These are phyloP conservation scores for Geranium incanum DNA, from an alignment of 441 rosid species.

Conservation along the genomic window DNA sequence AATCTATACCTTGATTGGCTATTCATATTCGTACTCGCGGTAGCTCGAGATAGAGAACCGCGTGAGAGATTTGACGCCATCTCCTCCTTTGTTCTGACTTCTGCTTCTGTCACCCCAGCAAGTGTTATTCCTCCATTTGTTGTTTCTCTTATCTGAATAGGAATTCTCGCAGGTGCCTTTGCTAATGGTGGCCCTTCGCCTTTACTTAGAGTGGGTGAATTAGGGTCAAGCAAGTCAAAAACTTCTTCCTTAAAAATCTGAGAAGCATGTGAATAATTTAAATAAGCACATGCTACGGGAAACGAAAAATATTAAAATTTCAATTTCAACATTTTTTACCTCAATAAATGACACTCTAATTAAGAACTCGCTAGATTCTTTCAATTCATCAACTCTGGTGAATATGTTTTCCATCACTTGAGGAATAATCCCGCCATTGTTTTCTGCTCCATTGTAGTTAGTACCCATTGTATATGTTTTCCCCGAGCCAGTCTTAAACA, in stretches of 20 bases:
- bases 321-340: constrained; percentile 32
- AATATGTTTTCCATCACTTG: constrained; percentile 83
- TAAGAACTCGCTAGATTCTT: constrained; percentile 51
- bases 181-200: constrained; percentile 35
- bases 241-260: constrained; percentile 98
- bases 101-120: constrained; percentile 93
- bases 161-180: constrained; percentile 59
- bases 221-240: constrained; percentile 73
- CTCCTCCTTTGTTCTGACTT: constrained; percentile 78
- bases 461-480: constrained; percentile 98
- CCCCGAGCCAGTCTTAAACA: constrained; percentile 76
- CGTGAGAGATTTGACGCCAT: constrained; percentile 67
- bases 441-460: constrained; percentile 60
- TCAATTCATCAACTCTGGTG: constrained; percentile 39
- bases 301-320: background rate
- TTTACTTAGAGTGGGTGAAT: constrained; percentile 37
- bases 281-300: background rate
- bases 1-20: constrained; percentile 77
- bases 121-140: constrained; percentile 84
- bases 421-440: constrained; percentile 61
- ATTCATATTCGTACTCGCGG: constrained; percentile 97
- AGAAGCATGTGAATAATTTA: background rate
- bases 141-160: constrained; percentile 86
- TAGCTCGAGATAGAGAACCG: constrained; percentile 82
- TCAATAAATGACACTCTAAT: constrained; percentile 90